A percentile compares a stretch with the other conserved stretches of the same genome.
phyloP scores from a whole-genome alignment of 2,329 filamentous ascomycete genomes.

The Coleophoma cylindrospora region DNA sequence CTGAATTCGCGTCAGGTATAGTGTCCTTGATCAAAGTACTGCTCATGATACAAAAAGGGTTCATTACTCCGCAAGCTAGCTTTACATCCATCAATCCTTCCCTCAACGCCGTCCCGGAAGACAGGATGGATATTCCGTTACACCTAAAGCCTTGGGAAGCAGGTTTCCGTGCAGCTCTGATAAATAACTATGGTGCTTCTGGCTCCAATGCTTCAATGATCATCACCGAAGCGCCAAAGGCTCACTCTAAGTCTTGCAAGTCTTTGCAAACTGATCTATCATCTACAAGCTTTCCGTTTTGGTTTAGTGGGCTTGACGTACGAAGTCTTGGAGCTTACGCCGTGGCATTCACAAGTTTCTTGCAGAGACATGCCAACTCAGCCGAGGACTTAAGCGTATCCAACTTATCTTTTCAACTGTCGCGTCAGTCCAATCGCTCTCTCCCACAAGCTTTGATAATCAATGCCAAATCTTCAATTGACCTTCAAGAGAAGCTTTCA shows the following conservation, averaged over 20 bases:
- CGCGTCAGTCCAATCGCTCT: too few species aligned
- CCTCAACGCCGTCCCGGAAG: not conserved
- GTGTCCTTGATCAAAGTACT: constrained; percentile 37
- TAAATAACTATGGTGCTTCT: constrained; percentile 20
- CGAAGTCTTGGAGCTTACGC: constrained; percentile 14
- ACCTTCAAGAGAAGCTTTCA: too few species aligned
- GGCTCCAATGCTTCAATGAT: constrained; percentile 16
- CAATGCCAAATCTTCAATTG: too few species aligned
- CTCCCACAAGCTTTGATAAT: too few species aligned
- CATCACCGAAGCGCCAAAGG: constrained; percentile 2
- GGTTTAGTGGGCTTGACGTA: constrained; percentile 15
- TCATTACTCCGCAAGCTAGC: constrained; percentile 18
- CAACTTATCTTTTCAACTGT: too few species aligned
- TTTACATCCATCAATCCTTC: constrained; percentile 28
- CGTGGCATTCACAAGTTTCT: constrained; percentile 6
- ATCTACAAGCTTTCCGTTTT: constrained; percentile 12
- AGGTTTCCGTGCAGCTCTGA: constrained; percentile 4
- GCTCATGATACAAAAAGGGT: constrained; percentile 25
- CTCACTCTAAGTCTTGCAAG: not conserved
- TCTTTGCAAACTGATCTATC: too few species aligned
- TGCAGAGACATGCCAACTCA: constrained; percentile 11
- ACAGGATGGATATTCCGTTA: not conserved
- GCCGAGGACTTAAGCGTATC: constrained; percentile 9
- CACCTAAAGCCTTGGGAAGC: not conserved
- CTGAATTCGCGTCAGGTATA: constrained; percentile 38